A percentile compares a stretch with the other conserved stretches of the same genome.
These are phyloP conservation scores for Lyophyllum shimeji DNA, from an alignment of 768 basidiomycete genomes.

Conservation along the genomic window DNA sequence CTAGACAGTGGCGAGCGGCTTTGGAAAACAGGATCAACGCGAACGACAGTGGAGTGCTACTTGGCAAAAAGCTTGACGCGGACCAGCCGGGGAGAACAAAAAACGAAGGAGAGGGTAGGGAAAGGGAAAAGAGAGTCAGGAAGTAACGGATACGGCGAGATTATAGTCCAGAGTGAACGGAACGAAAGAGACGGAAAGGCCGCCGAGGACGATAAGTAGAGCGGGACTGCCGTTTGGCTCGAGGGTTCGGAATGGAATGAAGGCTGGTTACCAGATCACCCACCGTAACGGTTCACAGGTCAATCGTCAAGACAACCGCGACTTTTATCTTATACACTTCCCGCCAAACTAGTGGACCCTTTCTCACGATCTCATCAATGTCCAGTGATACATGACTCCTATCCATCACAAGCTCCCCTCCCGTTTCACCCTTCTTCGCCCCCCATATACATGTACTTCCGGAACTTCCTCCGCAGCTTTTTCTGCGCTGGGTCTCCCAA, in stretches of 20 bases:
- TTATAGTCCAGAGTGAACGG: constrained; percentile 15
- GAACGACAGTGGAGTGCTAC: constrained; percentile 39
- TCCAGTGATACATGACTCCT: constrained; percentile 9
- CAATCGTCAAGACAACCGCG: constrained; percentile 46
- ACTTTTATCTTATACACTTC: constrained; percentile 11
- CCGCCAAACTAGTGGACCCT: not conserved
- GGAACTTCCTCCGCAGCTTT: constrained; percentile 64
- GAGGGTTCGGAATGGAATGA: constrained; percentile 30
- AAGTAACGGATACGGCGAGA: constrained; percentile 15
- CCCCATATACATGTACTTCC: constrained; percentile 73
- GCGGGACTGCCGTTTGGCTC: constrained; percentile 26
- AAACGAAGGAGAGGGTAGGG: constrained; percentile 20
- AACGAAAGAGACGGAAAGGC: constrained; percentile 25
- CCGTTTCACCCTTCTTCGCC: constrained; percentile 26
- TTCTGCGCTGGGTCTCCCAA: constrained; percentile 52
- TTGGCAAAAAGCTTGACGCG: constrained; percentile 35
- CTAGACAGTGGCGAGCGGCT: constrained; percentile 12
- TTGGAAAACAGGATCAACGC: constrained; percentile 13
- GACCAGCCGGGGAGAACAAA: constrained; percentile 55
- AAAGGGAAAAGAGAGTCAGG: constrained; percentile 17
- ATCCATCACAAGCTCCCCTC: constrained; percentile 3
- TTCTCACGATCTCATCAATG: constrained; percentile 13
- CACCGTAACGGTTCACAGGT: constrained; percentile 5
- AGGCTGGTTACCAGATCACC: constrained; percentile 35
- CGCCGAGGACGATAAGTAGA: constrained; percentile 36